phyloP scores from a whole-genome alignment of 2,329 filamentous ascomycete genomes.

The Neophaeococcomyces aloes region DNA sequence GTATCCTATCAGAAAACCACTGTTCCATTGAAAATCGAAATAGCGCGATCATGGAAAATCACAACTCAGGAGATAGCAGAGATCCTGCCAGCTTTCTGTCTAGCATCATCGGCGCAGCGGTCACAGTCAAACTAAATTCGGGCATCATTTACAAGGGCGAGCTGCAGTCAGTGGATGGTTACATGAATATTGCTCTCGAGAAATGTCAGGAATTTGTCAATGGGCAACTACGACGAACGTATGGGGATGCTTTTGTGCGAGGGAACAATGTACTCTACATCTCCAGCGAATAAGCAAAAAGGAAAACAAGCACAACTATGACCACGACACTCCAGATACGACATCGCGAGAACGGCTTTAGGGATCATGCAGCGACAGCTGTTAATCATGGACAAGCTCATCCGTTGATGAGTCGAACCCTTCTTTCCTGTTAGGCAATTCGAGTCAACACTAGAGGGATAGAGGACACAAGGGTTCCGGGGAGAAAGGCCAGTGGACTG shows the following conservation, averaged over 20 bases:
- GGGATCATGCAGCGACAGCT: background rate
- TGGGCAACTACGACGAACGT: constrained; percentile 68
- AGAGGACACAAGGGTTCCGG: no score
- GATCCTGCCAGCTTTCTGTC: constrained; percentile 88
- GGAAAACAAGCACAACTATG: background rate
- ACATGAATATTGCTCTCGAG: constrained; percentile 99
- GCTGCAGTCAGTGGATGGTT: constrained; percentile 92
- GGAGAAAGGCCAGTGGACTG: no score
- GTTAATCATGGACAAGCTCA: background rate
- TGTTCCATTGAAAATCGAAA: background rate
- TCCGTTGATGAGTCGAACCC: no score
- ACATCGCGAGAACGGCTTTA: no score
- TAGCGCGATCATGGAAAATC: constrained; percentile 12
- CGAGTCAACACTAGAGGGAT: no score
- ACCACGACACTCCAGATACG: background rate
- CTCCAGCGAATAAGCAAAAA: constrained; percentile 14
- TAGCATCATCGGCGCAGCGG: constrained; percentile 86
- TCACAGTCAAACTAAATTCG: constrained; percentile 97
- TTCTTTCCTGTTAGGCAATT: no score
- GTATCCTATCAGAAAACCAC: no score
- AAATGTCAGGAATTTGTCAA: constrained; percentile 89
- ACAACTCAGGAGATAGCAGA: constrained; percentile 44
- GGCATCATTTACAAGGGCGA: constrained; percentile 97
- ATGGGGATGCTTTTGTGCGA: constrained; percentile 89
- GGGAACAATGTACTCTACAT: constrained; percentile 63